These are phyloP conservation scores for Aspergillus pseudonomiae DNA, from an alignment of 2,329 filamentous ascomycete genomes.

Conservation along the genomic window DNA sequence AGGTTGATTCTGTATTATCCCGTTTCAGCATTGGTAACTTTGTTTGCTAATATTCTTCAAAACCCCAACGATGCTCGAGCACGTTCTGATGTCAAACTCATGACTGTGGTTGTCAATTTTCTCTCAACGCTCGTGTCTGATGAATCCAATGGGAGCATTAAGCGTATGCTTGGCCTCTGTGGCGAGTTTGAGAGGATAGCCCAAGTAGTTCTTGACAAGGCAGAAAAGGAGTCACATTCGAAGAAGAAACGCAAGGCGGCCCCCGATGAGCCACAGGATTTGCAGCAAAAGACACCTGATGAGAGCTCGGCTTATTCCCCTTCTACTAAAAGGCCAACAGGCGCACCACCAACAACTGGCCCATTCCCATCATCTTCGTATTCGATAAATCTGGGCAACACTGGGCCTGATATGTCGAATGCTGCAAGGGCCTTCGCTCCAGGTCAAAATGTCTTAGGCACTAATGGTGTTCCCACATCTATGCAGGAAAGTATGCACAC, in stretches of 20 bases:
- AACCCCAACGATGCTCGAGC: conserved; percentile 89
- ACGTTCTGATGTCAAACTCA: conserved; percentile 83
- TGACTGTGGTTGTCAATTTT: conserved; percentile 92
- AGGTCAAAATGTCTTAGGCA: conserved; percentile 27
- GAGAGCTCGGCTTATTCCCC: conserved; percentile 19
- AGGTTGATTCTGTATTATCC: conserved; percentile 95
- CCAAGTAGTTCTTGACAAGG: conserved; percentile 84
- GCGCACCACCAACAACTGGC: conserved; percentile 20
- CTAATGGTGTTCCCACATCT: conserved; percentile 26
- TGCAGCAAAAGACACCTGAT: conserved; percentile 24
- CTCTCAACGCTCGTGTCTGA: conserved; percentile 86
- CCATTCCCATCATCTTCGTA: conserved; percentile 33
- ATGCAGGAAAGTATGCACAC: conserved; percentile 30
- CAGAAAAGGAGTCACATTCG: conserved; percentile 79
- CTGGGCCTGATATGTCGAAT: conserved; percentile 19
- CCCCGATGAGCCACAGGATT: conserved; percentile 48
- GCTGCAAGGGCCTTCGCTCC: conserved; percentile 28
- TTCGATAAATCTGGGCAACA: conserved; percentile 22
- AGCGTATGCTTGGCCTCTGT: conserved; percentile 90
- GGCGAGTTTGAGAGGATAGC: conserved; percentile 97
- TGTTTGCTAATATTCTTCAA: conserved; percentile 95
- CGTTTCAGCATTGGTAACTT: conserved; percentile 87
- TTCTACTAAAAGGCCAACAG: conserved; percentile 31
- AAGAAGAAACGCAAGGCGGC: conserved; percentile 82
- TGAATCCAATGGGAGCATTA: conserved; percentile 85